phyloP scores from a whole-genome alignment of 1,284 basidiomycete genomes.

The Clitocybe nebularis region DNA sequence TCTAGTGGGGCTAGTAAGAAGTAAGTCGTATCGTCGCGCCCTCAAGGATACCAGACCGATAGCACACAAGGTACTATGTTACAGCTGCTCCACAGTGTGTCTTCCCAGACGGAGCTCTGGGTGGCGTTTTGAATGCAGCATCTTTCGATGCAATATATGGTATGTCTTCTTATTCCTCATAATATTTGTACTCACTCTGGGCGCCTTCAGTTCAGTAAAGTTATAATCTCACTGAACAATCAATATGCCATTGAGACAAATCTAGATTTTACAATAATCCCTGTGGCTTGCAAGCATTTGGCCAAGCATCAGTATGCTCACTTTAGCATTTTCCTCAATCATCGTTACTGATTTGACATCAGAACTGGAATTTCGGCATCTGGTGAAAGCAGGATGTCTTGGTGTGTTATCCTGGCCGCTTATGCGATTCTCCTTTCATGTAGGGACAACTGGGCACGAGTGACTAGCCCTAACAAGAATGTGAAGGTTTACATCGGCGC shows the following conservation, averaged over 20 bases:
- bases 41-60: not conserved
- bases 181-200: not conserved
- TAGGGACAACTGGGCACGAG: slow-evolving; percentile 61
- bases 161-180: slow-evolving; percentile 23
- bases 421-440: slow-evolving; percentile 6
- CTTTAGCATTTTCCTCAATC: not conserved
- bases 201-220: slow-evolving; percentile 18
- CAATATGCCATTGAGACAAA: no score
- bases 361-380: slow-evolving; percentile 23
- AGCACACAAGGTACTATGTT: slow-evolving; percentile 48
- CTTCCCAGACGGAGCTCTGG: slow-evolving; percentile 53
- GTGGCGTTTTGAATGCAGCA: slow-evolving; percentile 46
- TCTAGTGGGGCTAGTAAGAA: slow-evolving; percentile 47
- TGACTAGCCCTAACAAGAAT: slow-evolving; percentile 50
- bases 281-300: slow-evolving; percentile 42
- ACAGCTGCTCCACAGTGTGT: slow-evolving; percentile 57
- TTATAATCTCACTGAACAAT: no score
- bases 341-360: not conserved
- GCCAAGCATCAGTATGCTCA: slow-evolving; percentile 33
- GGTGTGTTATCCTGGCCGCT: not conserved
- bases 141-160: slow-evolving; percentile 61
- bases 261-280: slow-evolving; percentile 46
- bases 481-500: slow-evolving; percentile 63
- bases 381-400: slow-evolving; percentile 14
- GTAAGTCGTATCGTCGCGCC: slow-evolving; percentile 28